Evolutionary conservation across 805 yeast genomes (phyloP).

Genomic region (Diddensiella santjacobensis): DNA sequence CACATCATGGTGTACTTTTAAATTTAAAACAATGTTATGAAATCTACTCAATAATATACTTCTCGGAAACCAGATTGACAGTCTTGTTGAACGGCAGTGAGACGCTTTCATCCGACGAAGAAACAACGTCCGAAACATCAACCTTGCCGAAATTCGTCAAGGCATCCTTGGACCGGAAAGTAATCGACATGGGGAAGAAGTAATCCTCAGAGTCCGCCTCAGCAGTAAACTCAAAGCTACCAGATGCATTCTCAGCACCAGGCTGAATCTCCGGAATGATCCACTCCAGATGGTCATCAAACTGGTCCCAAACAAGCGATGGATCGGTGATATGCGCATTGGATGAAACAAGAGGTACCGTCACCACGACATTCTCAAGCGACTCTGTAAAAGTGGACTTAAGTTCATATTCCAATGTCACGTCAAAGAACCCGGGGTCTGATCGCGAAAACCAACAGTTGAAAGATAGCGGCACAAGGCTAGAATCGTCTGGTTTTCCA

Average conservation of each 20-base stretch:
- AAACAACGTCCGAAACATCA: conserved; percentile 55
- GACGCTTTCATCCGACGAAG: conserved; percentile 45
- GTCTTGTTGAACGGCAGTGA: conserved; percentile 69
- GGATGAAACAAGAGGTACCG: conserved; percentile 65
- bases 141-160: conserved; percentile 60
- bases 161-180: conserved; percentile 46
- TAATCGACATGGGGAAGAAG: conserved; percentile 81
- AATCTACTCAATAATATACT: conserved; percentile 30
- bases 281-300: conserved; percentile 70
- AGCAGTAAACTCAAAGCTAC: conserved; percentile 75
- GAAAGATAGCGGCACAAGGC: conserved; percentile 62
- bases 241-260: conserved; percentile 48
- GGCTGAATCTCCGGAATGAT: conserved; percentile 52
- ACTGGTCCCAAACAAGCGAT: conserved; percentile 42
- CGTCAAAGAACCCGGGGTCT: conserved; percentile 58
- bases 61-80: conserved; percentile 33
- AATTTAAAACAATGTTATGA: neutral
- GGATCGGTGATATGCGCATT: conserved; percentile 45
- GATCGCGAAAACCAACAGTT: conserved; percentile 79
- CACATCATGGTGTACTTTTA: too few species aligned
- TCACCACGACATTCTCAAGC: conserved; percentile 50
- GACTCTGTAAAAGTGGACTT: conserved; percentile 44
- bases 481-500: conserved; percentile 56
- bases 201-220: conserved; percentile 75
- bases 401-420: conserved; percentile 87